phyloP scores from a whole-genome alignment of 176 grass and related monocot genomes.

The Avena atlantica region DNA sequence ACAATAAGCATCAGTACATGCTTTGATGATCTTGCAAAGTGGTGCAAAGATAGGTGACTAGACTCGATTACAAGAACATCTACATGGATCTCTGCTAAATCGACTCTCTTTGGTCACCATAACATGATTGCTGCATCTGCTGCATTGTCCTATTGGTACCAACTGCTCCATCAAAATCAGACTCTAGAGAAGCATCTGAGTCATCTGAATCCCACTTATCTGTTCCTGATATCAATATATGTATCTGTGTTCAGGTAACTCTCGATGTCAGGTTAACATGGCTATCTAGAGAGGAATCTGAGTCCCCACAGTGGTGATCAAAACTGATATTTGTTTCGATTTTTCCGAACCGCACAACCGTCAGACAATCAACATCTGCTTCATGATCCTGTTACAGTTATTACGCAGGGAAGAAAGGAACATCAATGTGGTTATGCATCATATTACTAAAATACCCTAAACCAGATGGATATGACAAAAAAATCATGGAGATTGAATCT shows the following conservation, averaged over 20 bases:
- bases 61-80: neutral
- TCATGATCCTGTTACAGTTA: constrained; percentile 34
- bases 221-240: constrained; percentile 65
- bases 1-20: neutral
- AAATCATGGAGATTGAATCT: neutral
- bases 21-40: neutral
- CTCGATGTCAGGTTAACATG: constrained; percentile 51
- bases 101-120: neutral
- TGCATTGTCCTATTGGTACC: neutral
- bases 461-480: neutral
- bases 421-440: neutral
- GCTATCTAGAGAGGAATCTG: constrained; percentile 46
- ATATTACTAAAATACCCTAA: neutral
- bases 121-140: neutral
- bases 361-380: constrained; percentile 25
- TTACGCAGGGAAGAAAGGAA: too few relatives aligned
- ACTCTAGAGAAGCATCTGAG: neutral
- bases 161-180: constrained; percentile 6
- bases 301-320: constrained; percentile 57
- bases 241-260: constrained; percentile 53
- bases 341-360: constrained; percentile 49
- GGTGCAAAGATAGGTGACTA: neutral
- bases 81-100: neutral
- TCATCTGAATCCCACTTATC: constrained; percentile 72
- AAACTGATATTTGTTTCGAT: constrained; percentile 55